Base-by-base conservation (phyloP, 1,284 basidiomycete species). In the Puccinia polysora region DNA sequence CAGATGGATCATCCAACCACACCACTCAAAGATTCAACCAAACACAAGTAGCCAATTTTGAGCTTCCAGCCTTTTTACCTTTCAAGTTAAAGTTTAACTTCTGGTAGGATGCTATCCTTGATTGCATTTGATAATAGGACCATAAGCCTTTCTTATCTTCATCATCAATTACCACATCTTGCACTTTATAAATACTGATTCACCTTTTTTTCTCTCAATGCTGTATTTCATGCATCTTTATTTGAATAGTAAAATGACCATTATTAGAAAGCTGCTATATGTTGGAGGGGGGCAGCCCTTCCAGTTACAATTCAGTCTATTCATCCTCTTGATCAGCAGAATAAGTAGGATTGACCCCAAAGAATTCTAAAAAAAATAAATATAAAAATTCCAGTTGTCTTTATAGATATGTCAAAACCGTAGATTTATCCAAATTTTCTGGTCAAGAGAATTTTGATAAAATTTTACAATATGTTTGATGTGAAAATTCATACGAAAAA, bases 251-350 rank as follows among this genome's bases (percentile, higher is more conserved):
- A 53, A 52, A 5, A 53, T 73, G 38, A 55, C 62, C 18, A 73
- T 72, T 25, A 40, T 72, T 25, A 32, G 69, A n/a, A n/a, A n/a
- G 69, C 69, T 18, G 69, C 69, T 45, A 53, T 72, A n/a, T 63
- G 58, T 20, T 34, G 55, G 28, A 72, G 69, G 55, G 69, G 69
- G 32, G 64, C 69, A 5, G 59, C 69, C 2, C 15, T 72, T 20
- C 69, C 69, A 47, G 60, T 50, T 20, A 36, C 38, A 1, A 63
- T 59, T 72, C 20, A 56, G 69, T 64, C 10, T 2, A 15, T 43
- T 12, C 1, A 45, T 30, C 18, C 34, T 32, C 28, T 55, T 55
- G n/a, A 49, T 40, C 1, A 25, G 3, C 25, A 2, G 30, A 32
- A 23, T 8, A 58, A 55, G 30, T 32, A 55, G 4, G 6, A 18